A percentile compares a stretch with the other conserved stretches of the same genome.
These are phyloP conservation scores for Parietichytrium sp. DNA, from an alignment of 108 stramenopile species.

Conservation along the genomic window DNA sequence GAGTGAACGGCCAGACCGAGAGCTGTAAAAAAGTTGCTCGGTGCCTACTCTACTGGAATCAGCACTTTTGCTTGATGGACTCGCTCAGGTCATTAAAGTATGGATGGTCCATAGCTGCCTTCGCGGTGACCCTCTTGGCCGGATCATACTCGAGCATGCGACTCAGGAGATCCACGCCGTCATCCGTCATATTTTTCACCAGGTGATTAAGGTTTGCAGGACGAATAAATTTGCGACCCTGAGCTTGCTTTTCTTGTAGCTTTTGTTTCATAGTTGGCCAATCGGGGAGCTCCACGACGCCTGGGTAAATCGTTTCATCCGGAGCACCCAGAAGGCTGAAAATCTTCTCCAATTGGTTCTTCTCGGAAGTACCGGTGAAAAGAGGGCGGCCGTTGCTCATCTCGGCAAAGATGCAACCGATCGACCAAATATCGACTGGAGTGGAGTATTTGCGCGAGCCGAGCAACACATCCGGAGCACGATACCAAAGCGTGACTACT, in stretches of 20 bases:
- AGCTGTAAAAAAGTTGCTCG: too few relatives aligned
- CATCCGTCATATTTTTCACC: conserved; percentile 75
- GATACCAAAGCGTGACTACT: conserved; percentile 94
- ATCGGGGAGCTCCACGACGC: conserved; percentile 81
- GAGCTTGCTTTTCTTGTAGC: conserved; percentile 62
- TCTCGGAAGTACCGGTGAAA: conserved; percentile 71
- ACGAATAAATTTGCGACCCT: conserved; percentile 75
- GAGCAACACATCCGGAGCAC: conserved; percentile 88
- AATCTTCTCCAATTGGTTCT: conserved; percentile 76
- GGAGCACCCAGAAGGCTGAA: conserved; percentile 85
- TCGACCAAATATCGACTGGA: conserved; percentile 93
- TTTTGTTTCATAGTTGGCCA: conserved; percentile 40
- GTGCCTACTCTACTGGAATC: too few relatives aligned
- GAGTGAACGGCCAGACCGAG: too few relatives aligned
- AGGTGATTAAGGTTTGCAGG: conserved; percentile 74
- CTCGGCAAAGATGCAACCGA: conserved; percentile 95
- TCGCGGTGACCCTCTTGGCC: conserved; percentile 77
- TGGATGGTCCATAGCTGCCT: conserved; percentile 86
- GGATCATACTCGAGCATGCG: conserved; percentile 91
- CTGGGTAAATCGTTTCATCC: conserved; percentile 59
- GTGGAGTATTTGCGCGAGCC: conserved; percentile 76
- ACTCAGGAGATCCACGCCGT: conserved; percentile 77
- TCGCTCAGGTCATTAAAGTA: conserved; percentile 80
- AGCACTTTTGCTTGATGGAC: too few relatives aligned
- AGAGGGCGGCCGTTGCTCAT: conserved; percentile 73